phyloP scores from a whole-genome alignment of 305 asterid species.

The Fraxinus paxiana region DNA sequence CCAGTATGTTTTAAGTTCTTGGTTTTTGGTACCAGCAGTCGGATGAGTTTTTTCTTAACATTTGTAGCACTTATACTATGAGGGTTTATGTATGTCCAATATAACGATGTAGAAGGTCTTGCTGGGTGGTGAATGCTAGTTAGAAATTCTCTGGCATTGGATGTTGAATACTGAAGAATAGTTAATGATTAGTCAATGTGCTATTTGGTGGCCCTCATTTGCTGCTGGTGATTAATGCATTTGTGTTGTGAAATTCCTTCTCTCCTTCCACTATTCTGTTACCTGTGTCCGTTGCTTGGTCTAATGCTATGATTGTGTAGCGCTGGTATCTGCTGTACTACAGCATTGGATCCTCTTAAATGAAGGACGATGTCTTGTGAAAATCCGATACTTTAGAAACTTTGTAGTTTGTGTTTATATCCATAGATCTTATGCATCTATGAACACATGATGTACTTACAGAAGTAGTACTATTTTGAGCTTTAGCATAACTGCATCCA shows the following conservation, averaged over 20 bases:
- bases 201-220: neutral
- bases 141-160: neutral
- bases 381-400: neutral
- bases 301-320: constrained; percentile 13
- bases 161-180: neutral
- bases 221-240: constrained; percentile 6
- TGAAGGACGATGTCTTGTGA: neutral
- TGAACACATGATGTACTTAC: constrained; percentile 7
- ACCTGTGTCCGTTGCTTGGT: constrained; percentile 6
- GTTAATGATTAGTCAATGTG: neutral
- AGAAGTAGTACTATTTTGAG: constrained; percentile 4
- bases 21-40: neutral
- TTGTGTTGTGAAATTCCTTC: constrained; percentile 7
- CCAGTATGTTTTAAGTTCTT: neutral
- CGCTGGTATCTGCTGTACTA: neutral
- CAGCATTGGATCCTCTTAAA: neutral
- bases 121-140: neutral
- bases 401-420: neutral
- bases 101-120: neutral
- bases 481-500: constrained; percentile 10
- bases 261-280: constrained; percentile 2
- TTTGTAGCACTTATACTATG: neutral
- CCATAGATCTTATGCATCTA: constrained; percentile 11
- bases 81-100: neutral
- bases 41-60: neutral